These are phyloP conservation scores for Peniophora sp. DNA, from an alignment of 1,284 basidiomycete genomes.

Conservation along the genomic window DNA sequence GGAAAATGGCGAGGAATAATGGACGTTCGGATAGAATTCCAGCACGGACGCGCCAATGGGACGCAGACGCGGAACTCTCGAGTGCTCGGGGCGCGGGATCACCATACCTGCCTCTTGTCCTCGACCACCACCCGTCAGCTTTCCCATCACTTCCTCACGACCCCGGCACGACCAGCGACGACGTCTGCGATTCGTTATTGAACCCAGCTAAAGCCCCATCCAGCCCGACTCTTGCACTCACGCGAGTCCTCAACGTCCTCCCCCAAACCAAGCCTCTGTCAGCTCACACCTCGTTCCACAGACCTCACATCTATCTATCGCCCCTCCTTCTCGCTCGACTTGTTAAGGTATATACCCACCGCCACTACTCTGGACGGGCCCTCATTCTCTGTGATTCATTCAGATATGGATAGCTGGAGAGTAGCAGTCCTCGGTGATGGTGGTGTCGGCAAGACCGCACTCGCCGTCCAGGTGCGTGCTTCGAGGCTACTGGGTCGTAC, in stretches of 20 bases:
- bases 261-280: slow-evolving; percentile 10
- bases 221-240: too few species aligned
- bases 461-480: slow-evolving; percentile 82
- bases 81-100: too few species aligned
- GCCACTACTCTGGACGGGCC: slow-evolving; percentile 16
- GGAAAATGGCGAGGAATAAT: too few species aligned
- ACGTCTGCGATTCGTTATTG: too few species aligned
- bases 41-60: too few species aligned
- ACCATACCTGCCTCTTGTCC: too few species aligned
- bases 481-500: slow-evolving; percentile 4
- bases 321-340: slow-evolving; percentile 14
- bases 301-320: slow-evolving; percentile 12
- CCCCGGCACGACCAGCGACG: too few species aligned
- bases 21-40: too few species aligned
- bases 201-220: too few species aligned
- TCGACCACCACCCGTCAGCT: too few species aligned
- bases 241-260: slow-evolving; percentile 1
- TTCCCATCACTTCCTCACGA: too few species aligned
- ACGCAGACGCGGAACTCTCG: too few species aligned
- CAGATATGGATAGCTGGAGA: slow-evolving; percentile 83
- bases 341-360: slow-evolving; percentile 16
- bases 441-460: slow-evolving; percentile 95
- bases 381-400: slow-evolving; percentile 12
- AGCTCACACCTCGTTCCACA: slow-evolving; percentile 16
- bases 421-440: slow-evolving; percentile 95